Evolutionary conservation across 805 yeast species (phyloP).

Genomic region (Saturnispora mendoncae): DNA sequence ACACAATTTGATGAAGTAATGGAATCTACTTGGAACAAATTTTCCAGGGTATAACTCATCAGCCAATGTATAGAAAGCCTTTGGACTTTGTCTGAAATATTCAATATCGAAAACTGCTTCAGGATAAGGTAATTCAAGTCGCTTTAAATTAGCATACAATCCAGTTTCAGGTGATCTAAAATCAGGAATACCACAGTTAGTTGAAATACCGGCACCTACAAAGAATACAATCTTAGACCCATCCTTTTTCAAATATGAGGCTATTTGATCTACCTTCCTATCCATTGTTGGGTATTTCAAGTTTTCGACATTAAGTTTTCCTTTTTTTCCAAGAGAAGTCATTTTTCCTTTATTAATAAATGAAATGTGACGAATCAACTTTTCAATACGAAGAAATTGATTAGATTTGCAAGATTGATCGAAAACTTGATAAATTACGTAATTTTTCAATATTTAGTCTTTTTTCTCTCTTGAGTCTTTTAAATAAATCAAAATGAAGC

Average conservation of each 20-base stretch:
- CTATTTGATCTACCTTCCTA: conserved; percentile 18
- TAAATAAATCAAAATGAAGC: conserved; percentile 43
- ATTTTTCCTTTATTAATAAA: not conserved
- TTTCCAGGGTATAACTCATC: conserved; percentile 84
- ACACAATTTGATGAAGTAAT: conserved; percentile 56
- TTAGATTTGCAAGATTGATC: too few relatives aligned
- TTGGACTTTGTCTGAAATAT: conserved; percentile 64
- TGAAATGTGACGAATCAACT: not conserved
- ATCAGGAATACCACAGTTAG: conserved; percentile 92
- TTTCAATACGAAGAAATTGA: too few relatives aligned
- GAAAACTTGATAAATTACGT: too few relatives aligned
- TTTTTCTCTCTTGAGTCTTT: not conserved
- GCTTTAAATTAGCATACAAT: conserved; percentile 68
- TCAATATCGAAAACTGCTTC: conserved; percentile 94
- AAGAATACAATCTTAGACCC: conserved; percentile 46
- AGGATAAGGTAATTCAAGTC: conserved; percentile 75
- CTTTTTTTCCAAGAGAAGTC: not conserved
- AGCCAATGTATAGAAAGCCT: conserved; percentile 78
- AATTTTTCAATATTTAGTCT: not conserved
- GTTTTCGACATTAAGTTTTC: not conserved
- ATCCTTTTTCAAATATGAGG: conserved; percentile 19
- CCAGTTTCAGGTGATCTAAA: conserved; percentile 89
- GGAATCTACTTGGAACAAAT: conserved; percentile 76
- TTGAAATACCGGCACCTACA: conserved; percentile 92
- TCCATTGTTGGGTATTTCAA: conserved; percentile 17